Percentiles rank a stretch among this genome's conserved stretches.
phyloP scores from a whole-genome alignment of 345 rosid species.

The Aquilaria yunnanensis region DNA sequence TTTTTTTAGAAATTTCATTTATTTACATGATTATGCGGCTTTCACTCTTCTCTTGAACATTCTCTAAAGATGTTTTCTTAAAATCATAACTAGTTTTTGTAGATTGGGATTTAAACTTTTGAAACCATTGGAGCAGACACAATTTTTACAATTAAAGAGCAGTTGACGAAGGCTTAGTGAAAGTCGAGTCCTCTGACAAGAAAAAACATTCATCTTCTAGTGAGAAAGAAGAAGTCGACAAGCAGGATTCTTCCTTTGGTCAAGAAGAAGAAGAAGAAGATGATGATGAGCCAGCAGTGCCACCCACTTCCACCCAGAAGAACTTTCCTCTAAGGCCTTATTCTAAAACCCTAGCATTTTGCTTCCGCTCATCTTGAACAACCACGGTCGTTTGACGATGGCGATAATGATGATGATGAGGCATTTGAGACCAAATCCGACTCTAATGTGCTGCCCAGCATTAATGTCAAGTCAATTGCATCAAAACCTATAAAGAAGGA shows the following conservation, averaged over 20 bases:
- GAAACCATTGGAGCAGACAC: too few species aligned
- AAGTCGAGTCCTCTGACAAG: slow-evolving; percentile 16
- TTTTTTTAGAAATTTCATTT: too few species aligned
- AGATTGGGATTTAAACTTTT: too few species aligned
- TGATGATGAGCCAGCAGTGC: neutral
- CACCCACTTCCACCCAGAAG: neutral
- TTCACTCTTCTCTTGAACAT: too few species aligned
- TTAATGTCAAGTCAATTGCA: slow-evolving; percentile 2
- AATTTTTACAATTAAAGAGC: too few species aligned
- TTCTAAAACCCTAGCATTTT: neutral
- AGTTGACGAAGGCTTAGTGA: too few species aligned
- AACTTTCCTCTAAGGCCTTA: neutral
- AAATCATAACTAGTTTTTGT: too few species aligned
- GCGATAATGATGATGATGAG: neutral
- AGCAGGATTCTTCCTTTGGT: too few species aligned
- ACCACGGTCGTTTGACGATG: neutral
- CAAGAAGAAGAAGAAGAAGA: neutral
- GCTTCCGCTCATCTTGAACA: neutral
- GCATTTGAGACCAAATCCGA: slow-evolving; percentile 9
- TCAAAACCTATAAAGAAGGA: slow-evolving; percentile 7
- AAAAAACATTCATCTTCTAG: slow-evolving; percentile 1
- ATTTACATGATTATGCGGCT: too few species aligned
- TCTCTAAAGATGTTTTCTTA: too few species aligned
- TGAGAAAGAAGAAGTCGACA: neutral
- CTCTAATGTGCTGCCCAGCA: neutral